A percentile compares a stretch with the other conserved stretches of the same genome.
These are phyloP conservation scores for Acorus gramineus DNA, from an alignment of 106 monocot genomes.

Conservation along the genomic window DNA sequence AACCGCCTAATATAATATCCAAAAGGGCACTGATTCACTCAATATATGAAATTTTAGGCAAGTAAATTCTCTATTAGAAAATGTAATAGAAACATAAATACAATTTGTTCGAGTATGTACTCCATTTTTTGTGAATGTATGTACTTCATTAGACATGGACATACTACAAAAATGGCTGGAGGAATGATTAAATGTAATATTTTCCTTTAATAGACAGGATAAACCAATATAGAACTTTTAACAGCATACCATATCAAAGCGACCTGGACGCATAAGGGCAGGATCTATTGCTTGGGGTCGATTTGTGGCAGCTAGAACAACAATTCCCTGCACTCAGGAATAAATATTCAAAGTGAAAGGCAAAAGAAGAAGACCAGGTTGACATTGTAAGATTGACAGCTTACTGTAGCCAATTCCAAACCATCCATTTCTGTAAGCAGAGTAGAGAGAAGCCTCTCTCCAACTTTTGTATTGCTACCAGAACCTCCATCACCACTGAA, in stretches of 20 bases:
- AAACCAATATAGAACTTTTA: background rate
- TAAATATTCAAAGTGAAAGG: background rate
- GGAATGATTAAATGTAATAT: background rate
- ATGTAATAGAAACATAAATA: background rate
- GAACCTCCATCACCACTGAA: conserved; percentile 45
- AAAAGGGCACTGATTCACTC: too few species aligned
- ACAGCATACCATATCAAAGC: conserved; percentile 77
- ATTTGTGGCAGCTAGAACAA: conserved; percentile 95
- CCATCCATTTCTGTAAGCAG: conserved; percentile 97
- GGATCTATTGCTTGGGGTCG: conserved; percentile 83
- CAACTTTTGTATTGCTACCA: conserved; percentile 53
- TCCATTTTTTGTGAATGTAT: too few species aligned
- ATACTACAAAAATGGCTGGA: background rate
- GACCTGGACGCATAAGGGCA: conserved; percentile 90
- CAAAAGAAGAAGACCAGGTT: background rate
- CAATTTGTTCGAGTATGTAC: background rate
- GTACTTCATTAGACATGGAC: background rate
- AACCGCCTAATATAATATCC: too few species aligned
- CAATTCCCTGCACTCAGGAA: conserved; percentile 55
- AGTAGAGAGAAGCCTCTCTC: conserved; percentile 89
- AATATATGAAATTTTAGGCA: too few species aligned
- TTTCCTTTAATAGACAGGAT: background rate
- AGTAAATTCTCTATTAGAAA: too few species aligned
- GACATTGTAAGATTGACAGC: background rate
- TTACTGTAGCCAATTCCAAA: conserved; percentile 64